Base-by-base conservation (phyloP, 2,329 filamentous ascomycete species). In the Pseudocercospora eumusae region DNA sequence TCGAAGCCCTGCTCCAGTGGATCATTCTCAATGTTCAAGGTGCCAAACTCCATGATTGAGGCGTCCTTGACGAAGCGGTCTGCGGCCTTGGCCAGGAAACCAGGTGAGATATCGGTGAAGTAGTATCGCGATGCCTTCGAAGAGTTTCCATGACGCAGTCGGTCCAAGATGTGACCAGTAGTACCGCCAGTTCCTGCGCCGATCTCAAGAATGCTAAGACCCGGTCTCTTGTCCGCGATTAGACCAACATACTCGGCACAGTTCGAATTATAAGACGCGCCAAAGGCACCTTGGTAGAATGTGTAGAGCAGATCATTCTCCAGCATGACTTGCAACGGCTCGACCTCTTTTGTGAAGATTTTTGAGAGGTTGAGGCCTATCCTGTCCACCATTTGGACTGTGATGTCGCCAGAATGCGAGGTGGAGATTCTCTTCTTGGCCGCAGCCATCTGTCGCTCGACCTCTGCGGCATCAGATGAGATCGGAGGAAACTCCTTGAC, bases 81-180 rank as follows among this genome's bases (percentile, higher is more conserved):
- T 13, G 68, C 63, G 0, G 75, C 78, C 2, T 69, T 64, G 5
- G 75, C 73, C 42, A 82, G 79, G 69, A 79, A 79, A 4, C 71
- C 74, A 3, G 71, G 59, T 0, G 76, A 77, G 8, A 80, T 75
- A 61, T 82, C 80, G 0, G 81, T 82, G 68, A 73, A 83, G 0
- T 76, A 79, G 66, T 82, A 83, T 2, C 42, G 55, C 9, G 56
- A 56, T 1, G 52, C 55, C 4, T 53, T 63, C 11, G 57, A 61
- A 2, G 44, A 36, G 8, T 33, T 25, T 18, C 27, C 56, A 13
- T 54, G 13, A 8, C 31, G 47, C 5, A 64, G 28, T 9, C 57
- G 33, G 18, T 40, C 53, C 15, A 64, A 33, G 33, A 64, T 59
- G 20, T 64, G 53, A 7, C 47, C 53, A 3, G 62, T 64, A 2